Base-by-base conservation (phyloP, 2,329 filamentous ascomycete species). In the Trichoderma sp. region DNA sequence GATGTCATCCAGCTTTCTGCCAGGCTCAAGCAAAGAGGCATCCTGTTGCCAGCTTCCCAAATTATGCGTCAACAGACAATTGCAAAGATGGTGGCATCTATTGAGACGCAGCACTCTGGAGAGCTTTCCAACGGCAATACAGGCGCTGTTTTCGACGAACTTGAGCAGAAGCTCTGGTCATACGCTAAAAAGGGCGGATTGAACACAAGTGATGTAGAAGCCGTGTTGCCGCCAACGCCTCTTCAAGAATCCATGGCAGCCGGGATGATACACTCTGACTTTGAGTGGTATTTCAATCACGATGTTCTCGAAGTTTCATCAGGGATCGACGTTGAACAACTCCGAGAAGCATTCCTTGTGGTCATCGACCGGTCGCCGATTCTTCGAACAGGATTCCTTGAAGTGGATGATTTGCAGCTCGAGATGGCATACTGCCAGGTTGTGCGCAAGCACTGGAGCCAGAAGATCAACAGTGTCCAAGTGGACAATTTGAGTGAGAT, bases 181-280 rank as follows among this genome's bases (percentile, higher is more conserved):
- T 83, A 83, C 60, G 80, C 87, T 4, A 73, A 76, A 24, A 73
- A 74, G 0, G 78, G 78, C 4, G 81, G 78, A 0, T 76, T 81
- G 26, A 72, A 81, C 1, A 77, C 86, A 8, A 73, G 79, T 0
- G 76, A 83, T 12, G 76, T 91, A 1, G 88, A 92, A 65, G 79
- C 84, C 4, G 81, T 95, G 3, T 81, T 96, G 2, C 94, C 94
- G 0, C 87, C 91, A 0, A 97, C 95, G 0, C 91, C 94, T 7
- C 85, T 97, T 6, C 95, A 98, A 81, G 94, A 98, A 79, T 91
- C 91, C 1, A 94, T 98, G 90, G 83, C 97, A 3, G 90, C 91
- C 0, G 92, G 93, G 73, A 97, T 97, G 92, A 75, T 94, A 0
- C 85, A 89, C 18, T 96, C 94, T 0, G 85, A 88, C 3, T 95